These are phyloP conservation scores for Solanum aculeatissimum DNA, from an alignment of 305 asterid species.

Conservation along the genomic window DNA sequence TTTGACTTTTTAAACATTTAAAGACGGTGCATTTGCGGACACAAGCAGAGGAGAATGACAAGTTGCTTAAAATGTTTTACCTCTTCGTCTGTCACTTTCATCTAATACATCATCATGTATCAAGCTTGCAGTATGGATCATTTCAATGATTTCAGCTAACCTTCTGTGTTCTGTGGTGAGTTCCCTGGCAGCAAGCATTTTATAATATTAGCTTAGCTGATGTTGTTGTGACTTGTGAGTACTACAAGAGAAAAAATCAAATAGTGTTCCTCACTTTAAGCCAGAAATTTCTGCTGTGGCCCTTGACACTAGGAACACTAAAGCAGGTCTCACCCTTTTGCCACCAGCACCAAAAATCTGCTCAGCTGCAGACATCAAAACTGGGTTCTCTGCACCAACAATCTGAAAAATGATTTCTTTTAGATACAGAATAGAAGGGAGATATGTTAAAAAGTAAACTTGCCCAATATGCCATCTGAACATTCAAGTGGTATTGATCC, in stretches of 20 bases:
- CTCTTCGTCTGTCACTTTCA: conserved; percentile 93
- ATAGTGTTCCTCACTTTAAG: conserved; percentile 51
- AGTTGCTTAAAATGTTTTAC: conserved; percentile 18
- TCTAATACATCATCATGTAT: conserved; percentile 96
- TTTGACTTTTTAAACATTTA: background rate
- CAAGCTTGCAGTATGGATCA: conserved; percentile 97
- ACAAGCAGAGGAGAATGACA: background rate
- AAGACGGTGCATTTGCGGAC: background rate
- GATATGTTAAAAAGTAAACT: background rate
- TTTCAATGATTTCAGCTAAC: conserved; percentile 96
- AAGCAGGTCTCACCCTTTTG: conserved; percentile 92
- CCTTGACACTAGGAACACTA: conserved; percentile 80
- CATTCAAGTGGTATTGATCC: background rate
- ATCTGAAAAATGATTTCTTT: conserved; percentile 36
- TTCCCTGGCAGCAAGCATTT: conserved; percentile 41
- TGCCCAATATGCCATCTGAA: background rate
- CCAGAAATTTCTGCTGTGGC: conserved; percentile 78
- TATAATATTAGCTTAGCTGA: background rate
- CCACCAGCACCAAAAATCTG: conserved; percentile 99
- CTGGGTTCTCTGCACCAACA: conserved; percentile 97
- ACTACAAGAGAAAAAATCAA: background rate
- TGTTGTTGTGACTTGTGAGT: background rate
- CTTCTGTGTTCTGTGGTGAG: conserved; percentile 79
- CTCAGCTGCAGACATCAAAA: conserved; percentile 91
- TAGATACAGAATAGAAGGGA: conserved; percentile 4